Base-by-base conservation (phyloP, 192 early-diverging fungal genomes). In the Entomortierella beljakovae region DNA sequence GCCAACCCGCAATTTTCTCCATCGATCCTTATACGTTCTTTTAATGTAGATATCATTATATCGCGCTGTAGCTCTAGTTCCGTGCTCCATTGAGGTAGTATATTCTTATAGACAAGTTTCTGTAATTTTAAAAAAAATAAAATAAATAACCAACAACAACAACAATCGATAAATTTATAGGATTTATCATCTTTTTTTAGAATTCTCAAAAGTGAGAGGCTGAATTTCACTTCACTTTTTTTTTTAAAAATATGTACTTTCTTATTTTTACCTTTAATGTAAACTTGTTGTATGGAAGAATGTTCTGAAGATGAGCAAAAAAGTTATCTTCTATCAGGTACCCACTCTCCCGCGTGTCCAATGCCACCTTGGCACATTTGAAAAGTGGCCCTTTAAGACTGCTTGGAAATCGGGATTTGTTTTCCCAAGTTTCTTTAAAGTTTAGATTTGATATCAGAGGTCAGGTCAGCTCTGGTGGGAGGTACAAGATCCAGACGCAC, bases 101-200 rank as follows among this genome's bases (percentile, higher is more conserved):
- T 66, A 40, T 57, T 57, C 54, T 46, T 66, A 28, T 66, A 66
- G 10, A 66, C 38, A 33, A 66, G 54, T 46, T 57, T 66, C 64
- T 66, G 43, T 46, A 20, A 13, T 40, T 40, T 40, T 40, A 13
- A 40, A 40, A 40, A 40, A 40, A 58, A 37, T 37, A 20, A 37
- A 58, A 34, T 22, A 33, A 26, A 61, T 31, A 26, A 29, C 57
- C 6, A 8, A 6, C 35, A 9, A 2, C 18, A 9, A n/a, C n/a
- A n/a, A n/a, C n/a, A n/a, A n/a, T n/a, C n/a, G n/a, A n/a, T n/a
- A n/a, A n/a, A n/a, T n/a, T n/a, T n/a, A n/a, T n/a, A n/a, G 11
- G 1, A 35, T 16, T 16, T 22, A 2, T 4, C 33, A 18, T 11
- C 4, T 40, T 23, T 1, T 37, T 25, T 23, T 1, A 43, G 6